Evolutionary conservation across 192 early-diverging fungal genomes (phyloP).

Genomic region (Coemansia sp.): DNA sequence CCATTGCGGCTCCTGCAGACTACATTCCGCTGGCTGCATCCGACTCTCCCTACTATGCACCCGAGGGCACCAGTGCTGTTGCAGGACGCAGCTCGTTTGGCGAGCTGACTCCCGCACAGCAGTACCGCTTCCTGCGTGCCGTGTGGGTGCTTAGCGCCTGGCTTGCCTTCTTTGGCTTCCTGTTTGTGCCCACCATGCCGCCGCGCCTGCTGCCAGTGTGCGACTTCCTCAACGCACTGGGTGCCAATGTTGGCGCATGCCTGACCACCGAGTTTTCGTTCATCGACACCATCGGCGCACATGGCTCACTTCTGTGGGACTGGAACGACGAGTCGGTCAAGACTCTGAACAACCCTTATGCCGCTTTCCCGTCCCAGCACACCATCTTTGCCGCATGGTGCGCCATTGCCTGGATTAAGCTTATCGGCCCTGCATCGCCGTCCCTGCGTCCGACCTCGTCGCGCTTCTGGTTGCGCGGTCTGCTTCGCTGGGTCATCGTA

Average conservation of each 20-base stretch:
- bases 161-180: constrained; percentile 49
- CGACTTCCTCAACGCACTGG: constrained; percentile 50
- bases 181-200: constrained; percentile 53
- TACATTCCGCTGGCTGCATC: constrained; percentile 18
- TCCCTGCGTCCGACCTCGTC: constrained; percentile 12
- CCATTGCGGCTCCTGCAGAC: constrained; percentile 16
- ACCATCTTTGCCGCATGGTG: constrained; percentile 52
- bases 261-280: constrained; percentile 46
- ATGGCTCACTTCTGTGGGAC: constrained; percentile 54
- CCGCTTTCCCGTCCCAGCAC: constrained; percentile 54
- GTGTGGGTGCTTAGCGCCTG: constrained; percentile 53
- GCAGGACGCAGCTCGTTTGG: constrained; percentile 29
- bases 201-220: constrained; percentile 51
- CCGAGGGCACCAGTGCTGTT: constrained; percentile 17
- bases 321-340: constrained; percentile 56
- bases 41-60: constrained; percentile 23
- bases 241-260: constrained; percentile 50
- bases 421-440: constrained; percentile 38
- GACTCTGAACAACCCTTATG: constrained; percentile 54
- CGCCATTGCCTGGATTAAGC: constrained; percentile 46
- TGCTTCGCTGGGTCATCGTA: constrained; percentile 46
- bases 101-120: constrained; percentile 50
- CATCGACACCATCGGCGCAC: constrained; percentile 45
- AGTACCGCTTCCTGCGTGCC: constrained; percentile 53
- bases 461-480: constrained; percentile 40